A percentile compares a stretch with the other conserved stretches of the same genome.
These are phyloP conservation scores for Chrysochromulina parva DNA, from an alignment of 78 protist genomes.

Conservation along the genomic window DNA sequence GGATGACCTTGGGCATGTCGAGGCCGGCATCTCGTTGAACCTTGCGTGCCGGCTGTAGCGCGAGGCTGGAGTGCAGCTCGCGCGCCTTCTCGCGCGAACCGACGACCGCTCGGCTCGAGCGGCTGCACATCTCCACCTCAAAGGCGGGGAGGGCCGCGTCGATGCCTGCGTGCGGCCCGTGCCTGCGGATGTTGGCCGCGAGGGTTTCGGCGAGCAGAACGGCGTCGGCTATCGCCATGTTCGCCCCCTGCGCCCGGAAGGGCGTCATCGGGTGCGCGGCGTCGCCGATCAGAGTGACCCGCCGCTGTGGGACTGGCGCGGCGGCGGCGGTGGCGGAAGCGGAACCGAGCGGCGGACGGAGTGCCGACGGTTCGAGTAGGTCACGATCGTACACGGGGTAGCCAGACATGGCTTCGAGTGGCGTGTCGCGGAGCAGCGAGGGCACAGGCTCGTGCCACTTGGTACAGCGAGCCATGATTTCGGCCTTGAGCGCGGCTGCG, in stretches of 20 bases:
- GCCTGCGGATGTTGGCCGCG: neutral
- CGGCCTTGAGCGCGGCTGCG: slow-evolving; percentile 9
- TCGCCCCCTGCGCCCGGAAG: slow-evolving; percentile 1
- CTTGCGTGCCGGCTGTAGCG: slow-evolving; percentile 5
- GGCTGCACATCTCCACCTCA: neutral
- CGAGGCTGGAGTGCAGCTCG: neutral
- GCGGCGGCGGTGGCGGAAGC: neutral
- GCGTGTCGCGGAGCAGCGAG: neutral
- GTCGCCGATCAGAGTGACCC: slow-evolving; percentile 9
- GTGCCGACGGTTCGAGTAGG: neutral
- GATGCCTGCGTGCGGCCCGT: neutral
- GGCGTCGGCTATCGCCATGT: neutral
- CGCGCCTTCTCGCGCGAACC: slow-evolving; percentile 8
- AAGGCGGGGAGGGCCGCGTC: neutral
- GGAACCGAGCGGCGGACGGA: neutral
- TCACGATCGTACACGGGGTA: slow-evolving; percentile 34
- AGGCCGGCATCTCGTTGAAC: neutral
- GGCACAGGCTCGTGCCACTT: slow-evolving; percentile 20
- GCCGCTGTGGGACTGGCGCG: neutral
- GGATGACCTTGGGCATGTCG: neutral
- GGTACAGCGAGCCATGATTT: neutral
- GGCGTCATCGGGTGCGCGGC: slow-evolving; percentile 23
- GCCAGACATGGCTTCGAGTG: neutral
- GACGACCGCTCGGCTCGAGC: neutral
- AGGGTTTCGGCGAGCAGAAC: neutral